These are phyloP conservation scores for Penicillium nucicola DNA, from an alignment of 495 filamentous ascomycete genomes.

Conservation along the genomic window DNA sequence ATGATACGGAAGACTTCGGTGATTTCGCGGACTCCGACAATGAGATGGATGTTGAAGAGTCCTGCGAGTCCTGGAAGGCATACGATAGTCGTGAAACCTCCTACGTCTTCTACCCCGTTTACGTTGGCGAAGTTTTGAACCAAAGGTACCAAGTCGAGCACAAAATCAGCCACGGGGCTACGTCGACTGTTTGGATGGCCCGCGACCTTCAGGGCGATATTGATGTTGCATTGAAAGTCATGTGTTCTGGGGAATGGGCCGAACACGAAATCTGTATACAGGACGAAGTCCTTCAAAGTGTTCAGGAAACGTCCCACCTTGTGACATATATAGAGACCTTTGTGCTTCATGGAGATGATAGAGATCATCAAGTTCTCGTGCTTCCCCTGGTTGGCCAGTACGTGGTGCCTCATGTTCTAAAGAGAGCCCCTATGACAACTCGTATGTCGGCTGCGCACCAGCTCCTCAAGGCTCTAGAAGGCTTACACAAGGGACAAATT, in stretches of 20 bases:
- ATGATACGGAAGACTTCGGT: too few relatives aligned
- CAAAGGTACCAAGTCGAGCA: constrained; percentile 78
- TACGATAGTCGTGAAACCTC: too few relatives aligned
- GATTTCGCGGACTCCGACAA: too few relatives aligned
- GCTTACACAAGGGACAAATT: constrained; percentile 24
- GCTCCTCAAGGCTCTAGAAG: constrained; percentile 21
- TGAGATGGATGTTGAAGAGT: too few relatives aligned
- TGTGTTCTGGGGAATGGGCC: constrained; percentile 10
- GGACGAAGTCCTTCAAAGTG: constrained; percentile 18
- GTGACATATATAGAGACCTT: constrained; percentile 18
- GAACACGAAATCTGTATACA: constrained; percentile 18
- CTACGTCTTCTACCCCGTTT: constrained; percentile 8
- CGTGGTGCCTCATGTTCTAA: constrained; percentile 3
- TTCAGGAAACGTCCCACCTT: constrained; percentile 21
- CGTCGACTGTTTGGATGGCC: constrained; percentile 78
- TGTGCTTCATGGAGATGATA: constrained; percentile 3
- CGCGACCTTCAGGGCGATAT: constrained; percentile 22
- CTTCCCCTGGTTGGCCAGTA: constrained; percentile 21
- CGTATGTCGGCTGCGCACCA: constrained; percentile 24
- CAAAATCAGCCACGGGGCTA: constrained; percentile 82
- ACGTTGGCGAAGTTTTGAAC: constrained; percentile 33
- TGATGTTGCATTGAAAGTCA: constrained; percentile 22
- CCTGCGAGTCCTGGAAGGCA: too few relatives aligned
- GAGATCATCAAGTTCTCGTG: constrained; percentile 23
- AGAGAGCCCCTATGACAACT: constrained; percentile 6